Evolutionary conservation across 2,329 filamentous ascomycete species (phyloP), one percentile per base, ranked within the genome.

Genomic region (Fusarium palustre): DNA sequence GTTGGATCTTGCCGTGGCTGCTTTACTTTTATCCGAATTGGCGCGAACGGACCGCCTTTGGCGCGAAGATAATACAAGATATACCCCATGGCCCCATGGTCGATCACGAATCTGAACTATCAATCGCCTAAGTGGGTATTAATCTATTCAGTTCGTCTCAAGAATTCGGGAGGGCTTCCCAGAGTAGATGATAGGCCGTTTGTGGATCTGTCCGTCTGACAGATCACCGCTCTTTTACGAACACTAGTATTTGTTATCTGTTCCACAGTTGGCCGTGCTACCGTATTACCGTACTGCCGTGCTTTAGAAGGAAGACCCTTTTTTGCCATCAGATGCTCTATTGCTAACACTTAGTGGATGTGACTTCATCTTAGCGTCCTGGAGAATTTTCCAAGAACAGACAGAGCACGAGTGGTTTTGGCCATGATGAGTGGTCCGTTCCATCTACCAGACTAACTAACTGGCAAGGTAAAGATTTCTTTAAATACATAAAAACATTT

Each of bases 281-380:
- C 28, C n/a, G 25, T 25, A 25, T 7, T 25, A 4, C 24, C 24
- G 24, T 25, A 7, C 24, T 25, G 5, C 24, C 5, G n/a, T 46
- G 43, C 43, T 30, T 31, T 2, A 10, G 20, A 20, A 30, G 4
- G 12, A 9, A 7, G 28, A 11, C 25, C 18, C 43, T 31, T 31
- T 46, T 20, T 43, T 18, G 33, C 16, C 10, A 43, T 16, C 24
- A 12, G 18, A 13, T n/a, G 5, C 7, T 43, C 16, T 28, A 25
- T 11, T 20, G 10, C 22, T 16, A 24, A 41, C 4, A 24, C 18
- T 9, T n/a, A 13, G 18, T 15, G 39, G 20, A 9, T 4, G 20
- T 12, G 0, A 5, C 2, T 2, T 3, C 18, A 30, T 5, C 6
- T 43, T 28, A 28, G 24, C 3, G 2, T 3, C 24, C 18, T 11